These are phyloP conservation scores for Candida ulmi DNA, from an alignment of 805 yeast species.

Conservation along the genomic window DNA sequence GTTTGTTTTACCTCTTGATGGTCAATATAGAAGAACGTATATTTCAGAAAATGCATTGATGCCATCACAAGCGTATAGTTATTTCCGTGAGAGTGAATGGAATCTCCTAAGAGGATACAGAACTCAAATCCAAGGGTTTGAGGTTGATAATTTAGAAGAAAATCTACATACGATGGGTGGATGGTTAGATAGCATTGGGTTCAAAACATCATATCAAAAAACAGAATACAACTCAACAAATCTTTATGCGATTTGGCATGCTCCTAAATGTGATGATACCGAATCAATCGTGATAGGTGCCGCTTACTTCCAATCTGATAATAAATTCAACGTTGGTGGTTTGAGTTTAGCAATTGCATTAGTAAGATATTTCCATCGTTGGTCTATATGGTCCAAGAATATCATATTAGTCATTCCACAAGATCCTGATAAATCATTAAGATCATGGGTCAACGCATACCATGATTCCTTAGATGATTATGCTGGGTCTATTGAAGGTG, in stretches of 20 bases:
- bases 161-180: constrained; percentile 38
- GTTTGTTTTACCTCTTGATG: constrained; percentile 67
- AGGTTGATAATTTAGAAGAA: constrained; percentile 24
- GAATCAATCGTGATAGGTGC: constrained; percentile 89
- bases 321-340: constrained; percentile 71
- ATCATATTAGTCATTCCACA: constrained; percentile 81
- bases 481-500: constrained; percentile 92
- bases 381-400: constrained; percentile 96
- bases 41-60: constrained; percentile 93
- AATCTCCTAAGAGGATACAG: constrained; percentile 83
- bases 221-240: constrained; percentile 37
- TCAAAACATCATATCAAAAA: constrained; percentile 47
- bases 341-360: constrained; percentile 65
- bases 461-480: constrained; percentile 80
- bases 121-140: constrained; percentile 32
- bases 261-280: constrained; percentile 94
- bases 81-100: constrained; percentile 94
- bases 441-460: constrained; percentile 92
- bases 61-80: constrained; percentile 93
- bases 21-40: constrained; percentile 78
- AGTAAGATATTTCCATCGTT: constrained; percentile 72
- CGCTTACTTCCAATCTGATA: constrained; percentile 75
- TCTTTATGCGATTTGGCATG: constrained; percentile 79
- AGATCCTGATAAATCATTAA: constrained; percentile 58
- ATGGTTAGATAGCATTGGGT: constrained; percentile 72